Base-by-base conservation (phyloP, 139 green algal genomes). In the Micromonas commoda region DNA sequence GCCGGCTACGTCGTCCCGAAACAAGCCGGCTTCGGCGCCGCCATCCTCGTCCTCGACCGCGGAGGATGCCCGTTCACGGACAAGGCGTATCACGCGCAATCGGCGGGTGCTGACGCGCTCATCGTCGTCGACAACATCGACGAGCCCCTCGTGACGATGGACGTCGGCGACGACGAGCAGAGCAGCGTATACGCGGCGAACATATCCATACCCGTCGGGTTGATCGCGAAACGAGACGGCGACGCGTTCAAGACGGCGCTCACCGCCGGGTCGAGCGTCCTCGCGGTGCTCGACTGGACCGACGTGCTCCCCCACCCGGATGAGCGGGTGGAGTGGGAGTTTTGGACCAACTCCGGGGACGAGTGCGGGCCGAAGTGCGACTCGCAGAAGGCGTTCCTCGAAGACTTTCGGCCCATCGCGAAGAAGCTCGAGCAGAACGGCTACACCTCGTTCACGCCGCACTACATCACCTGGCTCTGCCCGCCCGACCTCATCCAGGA, bases 321-420 rank as follows among this genome's bases (percentile, higher is more conserved):
- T 33, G 77, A 85, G 28, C 77, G 86, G 64, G 89, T 97, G 20
- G 60, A 78, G 4, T 97, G 93, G 90, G 93, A 97, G 90, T 91
- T 97, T 57, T 97, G 93, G 93, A 93, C 86, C 53, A 97, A 94
- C 82, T 89, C 60, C 77, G 96, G 96, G 72, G 90, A 96, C 79
- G 85, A 70, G 24, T 97, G 92, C 77, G 92, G 92, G 1, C 20
- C 73, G 3, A 83, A 87, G 19, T 97, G 92, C 80, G 83, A 93
- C 60, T 71, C 88, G 69, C 92, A 96, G 77, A 74, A 79, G 53
- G 72, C 84, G 16, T 97, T 97, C 64, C 85, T 96, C 64, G 86
- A 85, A 24, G 82, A 87, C 24, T 92, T 93, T 67, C 82, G 82
- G 20, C 81, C 81, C 0, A 82, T 90, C 71, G 88, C 88, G 24